Percentiles rank a stretch among this genome's conserved stretches.
phyloP scores from a whole-genome alignment of 163 green algal species.

The Chlamydomonas reinhardtii region DNA sequence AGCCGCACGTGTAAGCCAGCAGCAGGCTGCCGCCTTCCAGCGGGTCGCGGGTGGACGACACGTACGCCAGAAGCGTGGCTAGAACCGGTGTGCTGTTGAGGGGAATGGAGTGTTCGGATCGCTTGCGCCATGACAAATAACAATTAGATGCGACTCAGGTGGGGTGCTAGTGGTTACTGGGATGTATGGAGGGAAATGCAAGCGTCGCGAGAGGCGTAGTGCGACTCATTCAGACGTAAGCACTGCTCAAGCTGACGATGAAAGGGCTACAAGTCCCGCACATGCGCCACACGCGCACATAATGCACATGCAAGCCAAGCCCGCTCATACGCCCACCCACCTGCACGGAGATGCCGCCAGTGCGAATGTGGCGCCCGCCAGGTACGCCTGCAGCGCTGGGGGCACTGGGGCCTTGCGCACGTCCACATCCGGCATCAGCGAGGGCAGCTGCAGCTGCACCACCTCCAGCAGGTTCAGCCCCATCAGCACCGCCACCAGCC shows the following conservation, averaged over 20 bases:
- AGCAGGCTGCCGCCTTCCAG: constrained; percentile 86
- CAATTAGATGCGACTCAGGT: too few species aligned
- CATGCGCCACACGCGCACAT: too few species aligned
- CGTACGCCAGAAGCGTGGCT: constrained; percentile 94
- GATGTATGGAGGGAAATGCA: too few species aligned
- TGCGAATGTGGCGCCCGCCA: constrained; percentile 91
- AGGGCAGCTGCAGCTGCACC: constrained; percentile 87
- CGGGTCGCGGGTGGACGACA: constrained; percentile 73
- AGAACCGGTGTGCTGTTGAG: constrained; percentile 93
- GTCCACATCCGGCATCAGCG: constrained; percentile 84
- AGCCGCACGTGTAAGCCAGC: constrained; percentile 93
- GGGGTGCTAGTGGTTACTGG: too few species aligned
- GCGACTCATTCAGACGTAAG: too few species aligned
- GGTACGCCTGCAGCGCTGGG: constrained; percentile 65
- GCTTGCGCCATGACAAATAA: background rate
- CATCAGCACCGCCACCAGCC: constrained; percentile 87
- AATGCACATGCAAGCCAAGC: too few species aligned
- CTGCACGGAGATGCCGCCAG: constrained; percentile 96
- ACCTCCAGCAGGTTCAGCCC: constrained; percentile 92
- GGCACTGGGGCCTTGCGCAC: constrained; percentile 68
- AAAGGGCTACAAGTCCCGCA: too few species aligned
- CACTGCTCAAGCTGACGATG: too few species aligned
- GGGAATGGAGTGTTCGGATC: background rate
- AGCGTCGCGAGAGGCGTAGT: too few species aligned
- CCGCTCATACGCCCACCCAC: constrained; percentile 2